phyloP scores from a whole-genome alignment of 139 green algal genomes.

The Mychonastes homosphaera region DNA sequence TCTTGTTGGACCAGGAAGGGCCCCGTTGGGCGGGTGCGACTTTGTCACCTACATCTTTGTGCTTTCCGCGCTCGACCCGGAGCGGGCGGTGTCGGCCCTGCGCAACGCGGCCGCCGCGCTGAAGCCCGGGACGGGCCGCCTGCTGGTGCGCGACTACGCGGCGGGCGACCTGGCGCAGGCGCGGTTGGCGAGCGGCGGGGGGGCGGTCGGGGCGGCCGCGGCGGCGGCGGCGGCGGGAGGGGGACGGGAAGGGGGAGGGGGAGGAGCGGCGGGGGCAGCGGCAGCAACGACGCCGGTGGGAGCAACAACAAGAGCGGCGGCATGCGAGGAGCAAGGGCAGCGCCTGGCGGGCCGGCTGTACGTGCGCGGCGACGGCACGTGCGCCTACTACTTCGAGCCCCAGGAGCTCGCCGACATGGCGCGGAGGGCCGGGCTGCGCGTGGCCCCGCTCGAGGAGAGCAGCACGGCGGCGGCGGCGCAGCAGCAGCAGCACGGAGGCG shows the following conservation, averaged over 20 bases:
- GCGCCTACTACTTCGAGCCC: conserved; percentile 63
- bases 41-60: conserved; percentile 74
- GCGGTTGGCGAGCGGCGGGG: conserved; percentile 20
- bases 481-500: not conserved
- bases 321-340: no score
- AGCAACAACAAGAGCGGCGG: no score
- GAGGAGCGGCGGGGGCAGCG: conserved; percentile 37
- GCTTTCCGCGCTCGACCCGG: conserved; percentile 66
- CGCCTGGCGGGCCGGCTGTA: conserved; percentile 55
- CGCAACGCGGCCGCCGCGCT: conserved; percentile 43
- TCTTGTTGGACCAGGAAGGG: no score
- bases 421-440: not conserved
- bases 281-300: no score
- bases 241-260: conserved; percentile 40
- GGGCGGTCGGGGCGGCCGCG: conserved; percentile 12
- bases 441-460: not conserved
- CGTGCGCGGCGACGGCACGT: conserved; percentile 67
- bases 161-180: conserved; percentile 53
- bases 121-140: conserved; percentile 35
- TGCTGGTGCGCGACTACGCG: conserved; percentile 72
- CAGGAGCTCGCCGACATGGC: not conserved
- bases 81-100: conserved; percentile 31
- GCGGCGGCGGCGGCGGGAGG: conserved; percentile 6
- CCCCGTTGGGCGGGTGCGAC: no score
- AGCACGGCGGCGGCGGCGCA: not conserved